Evolutionary conservation across 106 monocot genomes (phyloP), one percentile per base, ranked within the genome.

Genomic region (Dioscorea zingiberensis): DNA sequence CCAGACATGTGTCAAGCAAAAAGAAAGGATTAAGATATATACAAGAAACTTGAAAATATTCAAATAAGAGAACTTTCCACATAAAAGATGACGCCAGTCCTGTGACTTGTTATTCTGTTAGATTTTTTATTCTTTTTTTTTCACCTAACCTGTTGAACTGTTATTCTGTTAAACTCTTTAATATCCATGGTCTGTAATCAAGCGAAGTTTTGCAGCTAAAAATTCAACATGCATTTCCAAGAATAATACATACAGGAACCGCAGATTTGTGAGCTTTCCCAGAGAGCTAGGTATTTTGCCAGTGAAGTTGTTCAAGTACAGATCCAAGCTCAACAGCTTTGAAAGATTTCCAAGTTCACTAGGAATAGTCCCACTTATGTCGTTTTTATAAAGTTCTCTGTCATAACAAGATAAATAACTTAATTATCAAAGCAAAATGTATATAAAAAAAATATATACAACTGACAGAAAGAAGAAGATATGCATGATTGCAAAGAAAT

Each of bases 331-430:
- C 57, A 80, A 76, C 46, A 85, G 45, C 29, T 64, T 80, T 15
- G 84, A 71, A 60, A 85, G 65, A 55, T 85, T 72, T 45, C 84
- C 84, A 62, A 85, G 77, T 2, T 85, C 84, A 58, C 51, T 66
- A 22, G 84, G 84, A 66, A 85, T 85, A 65, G 44, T 62, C 25
- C 80, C 84, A 60, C 80, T 69, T 23, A 85, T 85, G 58, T 67
- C 77, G 70, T 85, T 85, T 47, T 80, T 85, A 53, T 85, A 85
- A 59, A 85, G 80, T 66, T 85, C 84, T 62, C 84, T 85, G 77
- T 47, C 46, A 70, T 8, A n/a, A 29, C 59, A 64, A 27, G 8
- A 30, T 23, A 29, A 30, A 24, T 21, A 38, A 7, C 13, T 22
- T 9, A 23, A 8, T 13, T 9, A 13, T 22, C 12, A 58, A 58